These are phyloP conservation scores for Capsicum chinense DNA, from an alignment of 257 asterid species.

Conservation along the genomic window DNA sequence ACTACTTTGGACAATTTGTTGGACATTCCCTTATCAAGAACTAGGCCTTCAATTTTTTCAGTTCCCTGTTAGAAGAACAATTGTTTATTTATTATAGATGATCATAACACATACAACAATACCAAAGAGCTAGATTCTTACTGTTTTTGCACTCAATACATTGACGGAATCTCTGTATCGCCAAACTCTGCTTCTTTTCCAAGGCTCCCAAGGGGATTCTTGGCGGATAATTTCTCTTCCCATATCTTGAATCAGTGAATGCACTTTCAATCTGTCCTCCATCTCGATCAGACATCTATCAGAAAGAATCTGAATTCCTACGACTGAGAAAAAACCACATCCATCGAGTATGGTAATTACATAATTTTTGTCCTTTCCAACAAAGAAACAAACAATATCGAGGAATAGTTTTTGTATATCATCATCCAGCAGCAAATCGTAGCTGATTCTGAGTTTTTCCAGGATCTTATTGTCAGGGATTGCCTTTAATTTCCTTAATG, in stretches of 20 bases:
- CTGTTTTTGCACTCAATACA: slow-evolving; percentile 26
- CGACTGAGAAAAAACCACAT: slow-evolving; percentile 25
- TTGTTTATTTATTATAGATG: background rate
- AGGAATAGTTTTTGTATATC: slow-evolving; percentile 22
- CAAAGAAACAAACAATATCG: slow-evolving; percentile 35
- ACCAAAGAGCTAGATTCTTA: background rate
- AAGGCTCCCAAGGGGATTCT: slow-evolving; percentile 34
- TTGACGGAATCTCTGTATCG: slow-evolving; percentile 22
- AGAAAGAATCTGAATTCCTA: slow-evolving; percentile 24
- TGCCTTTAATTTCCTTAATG: slow-evolving; percentile 25
- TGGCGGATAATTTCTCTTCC: slow-evolving; percentile 33
- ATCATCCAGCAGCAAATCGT: slow-evolving; percentile 28
- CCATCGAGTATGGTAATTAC: slow-evolving; percentile 23
- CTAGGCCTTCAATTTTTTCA: slow-evolving; percentile 29
- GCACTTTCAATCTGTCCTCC: slow-evolving; percentile 25
- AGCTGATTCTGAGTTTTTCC: slow-evolving; percentile 33
- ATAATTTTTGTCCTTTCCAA: slow-evolving; percentile 20
- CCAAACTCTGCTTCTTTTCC: slow-evolving; percentile 34
- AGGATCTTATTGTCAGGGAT: slow-evolving; percentile 28
- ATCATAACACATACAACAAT: background rate
- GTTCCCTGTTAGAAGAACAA: slow-evolving; percentile 32
- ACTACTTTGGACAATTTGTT: background rate
- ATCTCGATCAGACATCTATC: slow-evolving; percentile 25
- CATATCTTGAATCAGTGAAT: slow-evolving; percentile 33
- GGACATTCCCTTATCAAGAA: slow-evolving; percentile 22